phyloP scores from a whole-genome alignment of 768 basidiomycete species.

The Suillus hirtellus region DNA sequence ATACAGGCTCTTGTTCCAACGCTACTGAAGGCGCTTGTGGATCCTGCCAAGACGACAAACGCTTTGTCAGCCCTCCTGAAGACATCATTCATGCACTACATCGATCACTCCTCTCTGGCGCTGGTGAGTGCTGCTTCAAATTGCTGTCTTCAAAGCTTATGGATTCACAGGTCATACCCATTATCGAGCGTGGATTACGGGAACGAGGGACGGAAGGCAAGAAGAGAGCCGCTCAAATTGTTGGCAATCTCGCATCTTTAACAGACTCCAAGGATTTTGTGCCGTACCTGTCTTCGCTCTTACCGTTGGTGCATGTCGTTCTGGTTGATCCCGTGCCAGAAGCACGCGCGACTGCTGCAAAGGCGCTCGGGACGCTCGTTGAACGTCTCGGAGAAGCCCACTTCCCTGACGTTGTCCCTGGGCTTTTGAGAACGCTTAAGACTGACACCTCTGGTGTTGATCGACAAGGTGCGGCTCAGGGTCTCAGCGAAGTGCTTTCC shows the following conservation, averaged over 20 bases:
- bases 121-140: constrained; percentile 50
- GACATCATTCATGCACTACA: constrained; percentile 97
- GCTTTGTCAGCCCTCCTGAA: constrained; percentile 86
- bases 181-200: constrained; percentile 88
- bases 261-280: constrained; percentile 92
- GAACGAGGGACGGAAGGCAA: constrained; percentile 94
- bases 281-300: constrained; percentile 84
- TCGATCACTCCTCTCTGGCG: constrained; percentile 95
- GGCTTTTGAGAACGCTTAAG: constrained; percentile 82
- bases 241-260: constrained; percentile 92
- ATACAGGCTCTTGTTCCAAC: constrained; percentile 88
- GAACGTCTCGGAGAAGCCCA: constrained; percentile 92
- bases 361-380: constrained; percentile 94
- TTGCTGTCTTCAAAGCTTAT: constrained; percentile 7
- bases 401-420: constrained; percentile 96
- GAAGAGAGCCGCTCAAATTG: constrained; percentile 93
- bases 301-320: constrained; percentile 90
- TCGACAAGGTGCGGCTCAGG: constrained; percentile 96
- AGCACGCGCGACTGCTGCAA: constrained; percentile 95
- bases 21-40: constrained; percentile 92
- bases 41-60: constrained; percentile 86
- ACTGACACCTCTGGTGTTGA: constrained; percentile 95
- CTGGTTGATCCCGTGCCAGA: constrained; percentile 97
- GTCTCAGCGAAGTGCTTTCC: constrained; percentile 91
- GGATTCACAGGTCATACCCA: constrained; percentile 76